A percentile compares a stretch with the other conserved stretches of the same genome.
Conservation (phyloP, 148 eudicot genomes). For the Agrostemma githago region DNA sequence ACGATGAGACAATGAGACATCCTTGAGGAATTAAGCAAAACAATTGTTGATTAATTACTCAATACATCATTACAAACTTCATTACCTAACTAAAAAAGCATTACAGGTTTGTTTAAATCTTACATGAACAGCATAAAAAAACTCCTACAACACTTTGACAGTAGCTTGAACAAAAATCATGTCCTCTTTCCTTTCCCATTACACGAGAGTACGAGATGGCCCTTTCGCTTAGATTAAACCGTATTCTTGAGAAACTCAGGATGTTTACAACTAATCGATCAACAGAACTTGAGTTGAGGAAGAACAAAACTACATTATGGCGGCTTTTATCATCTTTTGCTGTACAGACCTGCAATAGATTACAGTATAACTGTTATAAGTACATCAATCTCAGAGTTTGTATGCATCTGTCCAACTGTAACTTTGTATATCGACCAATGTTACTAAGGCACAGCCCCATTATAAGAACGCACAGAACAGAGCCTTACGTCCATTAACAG, state of each 20-base stretch:
- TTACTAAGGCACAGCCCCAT: not conserved
- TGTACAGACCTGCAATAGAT: conserved; percentile 32
- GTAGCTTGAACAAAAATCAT: conserved; percentile 7
- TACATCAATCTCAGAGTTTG: not conserved
- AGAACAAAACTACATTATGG: conserved; percentile 26
- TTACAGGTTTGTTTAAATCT: conserved; percentile 17
- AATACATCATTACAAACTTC: not conserved
- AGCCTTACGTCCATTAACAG: not conserved
- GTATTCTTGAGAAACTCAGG: conserved; percentile 15
- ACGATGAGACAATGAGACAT: not conserved
- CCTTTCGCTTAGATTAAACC: not conserved
- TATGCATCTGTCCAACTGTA: not conserved
- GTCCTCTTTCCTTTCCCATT: not conserved
- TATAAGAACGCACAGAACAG: not conserved
- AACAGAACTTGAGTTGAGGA: conserved; percentile 20
- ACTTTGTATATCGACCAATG: not conserved
- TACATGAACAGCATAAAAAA: conserved; percentile 26
- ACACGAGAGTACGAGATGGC: conserved; percentile 13
- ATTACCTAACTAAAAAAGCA: not conserved
- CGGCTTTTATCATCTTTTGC: conserved; percentile 24
- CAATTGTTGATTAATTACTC: not conserved
- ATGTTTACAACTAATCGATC: conserved; percentile 18
- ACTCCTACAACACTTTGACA: not conserved
- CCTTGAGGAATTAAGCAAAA: not conserved
- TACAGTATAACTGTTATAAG: not conserved